phyloP scores from a whole-genome alignment of 179 eudicot species.

The Actinidia arguta region DNA sequence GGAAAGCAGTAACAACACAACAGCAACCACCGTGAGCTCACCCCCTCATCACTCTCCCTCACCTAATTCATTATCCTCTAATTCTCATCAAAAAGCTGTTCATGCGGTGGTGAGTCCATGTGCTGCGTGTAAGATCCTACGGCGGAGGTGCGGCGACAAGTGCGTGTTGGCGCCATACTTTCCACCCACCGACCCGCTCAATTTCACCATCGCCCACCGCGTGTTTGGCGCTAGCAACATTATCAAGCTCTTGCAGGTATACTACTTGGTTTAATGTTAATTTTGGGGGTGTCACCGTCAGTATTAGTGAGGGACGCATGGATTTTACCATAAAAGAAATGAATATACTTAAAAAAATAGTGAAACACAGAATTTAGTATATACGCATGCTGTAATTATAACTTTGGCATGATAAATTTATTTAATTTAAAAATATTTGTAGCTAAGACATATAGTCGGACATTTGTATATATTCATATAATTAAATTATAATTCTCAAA shows the following conservation, averaged over 20 bases:
- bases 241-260: constrained; percentile 68
- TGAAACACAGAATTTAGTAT: too few species aligned
- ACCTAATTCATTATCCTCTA: constrained; percentile 4
- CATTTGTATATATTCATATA: too few species aligned
- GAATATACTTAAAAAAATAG: too few species aligned
- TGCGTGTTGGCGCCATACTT: constrained; percentile 64
- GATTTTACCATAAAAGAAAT: too few species aligned
- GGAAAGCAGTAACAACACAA: constrained; percentile 1
- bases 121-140: constrained; percentile 64
- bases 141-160: constrained; percentile 58
- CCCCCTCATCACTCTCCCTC: not conserved
- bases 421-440: too few species aligned
- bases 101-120: constrained; percentile 55
- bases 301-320: too few species aligned
- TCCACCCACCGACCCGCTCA: constrained; percentile 71
- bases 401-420: too few species aligned
- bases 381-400: too few species aligned
- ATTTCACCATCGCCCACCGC: constrained; percentile 66
- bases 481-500: too few species aligned
- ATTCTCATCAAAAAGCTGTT: not conserved
- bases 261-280: too few species aligned
- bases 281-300: too few species aligned
- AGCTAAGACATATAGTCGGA: too few species aligned
- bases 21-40: not conserved
- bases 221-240: constrained; percentile 81